These are phyloP conservation scores for Chenopodium berlandieri DNA, from an alignment of 148 eudicot genomes.

Conservation along the genomic window DNA sequence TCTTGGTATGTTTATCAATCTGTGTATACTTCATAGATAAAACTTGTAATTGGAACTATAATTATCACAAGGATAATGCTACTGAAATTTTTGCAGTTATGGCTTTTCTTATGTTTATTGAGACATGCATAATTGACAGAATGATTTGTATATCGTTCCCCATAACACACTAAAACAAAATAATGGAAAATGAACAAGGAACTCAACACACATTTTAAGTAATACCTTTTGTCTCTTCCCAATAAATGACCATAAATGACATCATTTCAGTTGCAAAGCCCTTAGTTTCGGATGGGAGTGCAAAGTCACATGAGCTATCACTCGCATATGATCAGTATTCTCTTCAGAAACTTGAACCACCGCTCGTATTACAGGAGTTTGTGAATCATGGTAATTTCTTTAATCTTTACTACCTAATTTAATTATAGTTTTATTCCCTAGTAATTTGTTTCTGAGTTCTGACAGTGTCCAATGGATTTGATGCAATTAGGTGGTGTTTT, in stretches of 20 bases:
- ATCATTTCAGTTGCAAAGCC: conserved; percentile 89
- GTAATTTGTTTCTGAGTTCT: background rate
- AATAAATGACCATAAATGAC: background rate
- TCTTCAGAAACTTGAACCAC: conserved; percentile 86
- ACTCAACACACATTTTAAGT: background rate
- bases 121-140: background rate
- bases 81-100: background rate
- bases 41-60: background rate
- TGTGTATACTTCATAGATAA: background rate
- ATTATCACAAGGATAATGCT: background rate
- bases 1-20: conserved; percentile 50
- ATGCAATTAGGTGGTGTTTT: conserved; percentile 71
- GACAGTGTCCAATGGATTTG: background rate
- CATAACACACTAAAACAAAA: background rate
- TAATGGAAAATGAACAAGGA: background rate
- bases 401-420: background rate
- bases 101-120: background rate
- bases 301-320: conserved; percentile 83
- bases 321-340: conserved; percentile 89
- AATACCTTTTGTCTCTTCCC: background rate
- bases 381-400: conserved; percentile 79
- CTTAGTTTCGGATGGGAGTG: conserved; percentile 65
- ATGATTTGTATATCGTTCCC: background rate
- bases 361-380: conserved; percentile 89
- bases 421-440: background rate